phyloP scores from a whole-genome alignment of 352 stramenopile species.

The Phytophthora lateralis region DNA sequence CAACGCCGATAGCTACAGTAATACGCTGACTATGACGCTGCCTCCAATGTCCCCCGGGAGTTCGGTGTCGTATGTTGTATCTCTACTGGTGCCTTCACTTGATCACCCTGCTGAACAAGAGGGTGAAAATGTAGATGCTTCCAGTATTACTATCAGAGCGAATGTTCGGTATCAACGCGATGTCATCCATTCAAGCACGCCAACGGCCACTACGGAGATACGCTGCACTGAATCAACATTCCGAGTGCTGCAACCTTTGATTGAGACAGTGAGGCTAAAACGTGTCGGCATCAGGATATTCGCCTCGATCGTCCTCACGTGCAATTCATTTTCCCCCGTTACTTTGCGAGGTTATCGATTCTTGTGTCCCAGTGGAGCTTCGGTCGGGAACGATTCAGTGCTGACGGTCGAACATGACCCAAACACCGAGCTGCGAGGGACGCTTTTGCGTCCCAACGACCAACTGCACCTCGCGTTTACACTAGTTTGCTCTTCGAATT shows the following conservation, averaged over 20 bases:
- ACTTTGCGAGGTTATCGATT: slow-evolving; percentile 43
- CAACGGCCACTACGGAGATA: slow-evolving; percentile 25
- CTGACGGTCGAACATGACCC: slow-evolving; percentile 39
- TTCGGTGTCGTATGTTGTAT: slow-evolving; percentile 33
- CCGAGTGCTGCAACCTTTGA: slow-evolving; percentile 38
- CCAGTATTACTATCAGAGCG: slow-evolving; percentile 21
- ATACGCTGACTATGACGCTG: slow-evolving; percentile 29
- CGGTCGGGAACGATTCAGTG: neutral
- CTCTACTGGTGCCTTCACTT: slow-evolving; percentile 20
- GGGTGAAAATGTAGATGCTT: slow-evolving; percentile 5
- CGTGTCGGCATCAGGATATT: slow-evolving; percentile 40
- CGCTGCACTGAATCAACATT: slow-evolving; percentile 38
- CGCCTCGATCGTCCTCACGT: slow-evolving; percentile 42
- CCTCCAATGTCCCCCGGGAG: slow-evolving; percentile 24
- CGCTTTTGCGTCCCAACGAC: slow-evolving; percentile 37
- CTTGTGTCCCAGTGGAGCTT: slow-evolving; percentile 3
- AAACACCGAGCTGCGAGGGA: slow-evolving; percentile 39
- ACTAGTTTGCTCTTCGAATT: slow-evolving; percentile 21
- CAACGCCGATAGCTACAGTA: slow-evolving; percentile 1
- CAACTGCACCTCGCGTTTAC: slow-evolving; percentile 50
- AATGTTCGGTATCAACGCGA: slow-evolving; percentile 37
- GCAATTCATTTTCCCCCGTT: slow-evolving; percentile 38
- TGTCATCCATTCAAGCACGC: slow-evolving; percentile 4
- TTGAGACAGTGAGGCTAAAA: slow-evolving; percentile 42
- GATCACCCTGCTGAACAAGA: slow-evolving; percentile 7